These are phyloP conservation scores for Salinomyces thailandicus DNA, from an alignment of 2,329 filamentous ascomycete species.

Conservation along the genomic window DNA sequence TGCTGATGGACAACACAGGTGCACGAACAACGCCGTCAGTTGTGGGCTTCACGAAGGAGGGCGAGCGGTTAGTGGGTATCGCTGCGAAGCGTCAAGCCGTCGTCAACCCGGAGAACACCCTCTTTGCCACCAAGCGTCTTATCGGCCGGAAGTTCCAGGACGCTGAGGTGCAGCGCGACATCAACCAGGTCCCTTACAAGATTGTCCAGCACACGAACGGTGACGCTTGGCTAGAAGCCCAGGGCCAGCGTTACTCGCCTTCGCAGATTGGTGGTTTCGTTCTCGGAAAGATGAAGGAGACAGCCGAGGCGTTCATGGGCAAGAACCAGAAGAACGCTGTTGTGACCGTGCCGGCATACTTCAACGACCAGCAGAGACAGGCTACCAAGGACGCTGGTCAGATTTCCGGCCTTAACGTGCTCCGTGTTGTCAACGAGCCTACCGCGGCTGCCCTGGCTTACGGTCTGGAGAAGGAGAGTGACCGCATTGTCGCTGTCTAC, in stretches of 20 bases:
- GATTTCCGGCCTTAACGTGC: conserved; percentile 90
- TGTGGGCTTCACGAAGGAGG: conserved; percentile 89
- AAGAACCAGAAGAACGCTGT: conserved; percentile 92
- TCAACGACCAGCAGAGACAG: conserved; percentile 97
- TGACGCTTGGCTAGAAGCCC: conserved; percentile 90
- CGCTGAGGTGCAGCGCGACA: conserved; percentile 84
- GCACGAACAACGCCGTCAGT: conserved; percentile 87
- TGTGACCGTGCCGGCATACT: conserved; percentile 94
- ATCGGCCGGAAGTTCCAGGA: conserved; percentile 97
- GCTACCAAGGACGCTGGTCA: conserved; percentile 97
- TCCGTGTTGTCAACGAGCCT: conserved; percentile 96
- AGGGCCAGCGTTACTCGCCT: conserved; percentile 90
- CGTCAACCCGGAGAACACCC: conserved; percentile 96
- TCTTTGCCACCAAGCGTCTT: conserved; percentile 97
- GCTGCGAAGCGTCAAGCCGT: conserved; percentile 96
- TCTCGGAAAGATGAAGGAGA: conserved; percentile 99
- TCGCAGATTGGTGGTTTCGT: conserved; percentile 98
- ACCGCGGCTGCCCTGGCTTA: conserved; percentile 93
- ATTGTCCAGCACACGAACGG: conserved; percentile 95
- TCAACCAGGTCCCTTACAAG: conserved; percentile 97
- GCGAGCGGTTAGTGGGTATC: conserved; percentile 92
- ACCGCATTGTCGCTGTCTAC: conserved; percentile 87
- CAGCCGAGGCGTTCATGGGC: conserved; percentile 82
- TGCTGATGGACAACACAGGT: conserved; percentile 43
- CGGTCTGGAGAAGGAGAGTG: conserved; percentile 85